Percentiles rank a stretch among this genome's conserved stretches.
Evolutionary conservation across 1,284 basidiomycete genomes (phyloP).

Genomic region (Cutaneotrichosporon spelunceum): DNA sequence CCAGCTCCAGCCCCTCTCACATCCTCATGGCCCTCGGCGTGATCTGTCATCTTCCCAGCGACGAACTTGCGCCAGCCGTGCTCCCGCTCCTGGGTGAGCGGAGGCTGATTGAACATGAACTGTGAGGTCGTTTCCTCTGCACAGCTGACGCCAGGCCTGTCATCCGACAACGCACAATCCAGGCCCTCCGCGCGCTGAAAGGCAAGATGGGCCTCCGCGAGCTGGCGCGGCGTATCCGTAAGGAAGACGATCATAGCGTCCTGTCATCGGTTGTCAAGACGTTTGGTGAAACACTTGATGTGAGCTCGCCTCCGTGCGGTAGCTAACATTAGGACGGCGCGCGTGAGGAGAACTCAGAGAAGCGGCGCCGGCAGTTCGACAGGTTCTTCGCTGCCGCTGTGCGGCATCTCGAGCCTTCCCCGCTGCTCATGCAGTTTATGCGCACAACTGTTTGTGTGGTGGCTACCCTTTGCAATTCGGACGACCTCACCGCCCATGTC

Average conservation of each 20-base stretch:
- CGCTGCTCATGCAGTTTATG: constrained; percentile 9
- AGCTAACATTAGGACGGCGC: constrained; percentile 14
- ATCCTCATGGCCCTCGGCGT: constrained; percentile 40
- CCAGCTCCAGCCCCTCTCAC: constrained; percentile 27
- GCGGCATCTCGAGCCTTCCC: constrained; percentile 13
- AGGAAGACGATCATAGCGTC: constrained; percentile 27
- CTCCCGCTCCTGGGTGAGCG: constrained; percentile 32
- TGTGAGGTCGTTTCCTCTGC: constrained; percentile 21
- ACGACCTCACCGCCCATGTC: not conserved
- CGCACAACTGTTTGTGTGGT: constrained; percentile 11
- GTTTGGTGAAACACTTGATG: constrained; percentile 27
- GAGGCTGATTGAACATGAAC: constrained; percentile 31
- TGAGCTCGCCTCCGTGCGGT: constrained; percentile 5
- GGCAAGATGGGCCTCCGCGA: constrained; percentile 12
- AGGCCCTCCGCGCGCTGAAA: constrained; percentile 31
- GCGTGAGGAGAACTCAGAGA: constrained; percentile 11
- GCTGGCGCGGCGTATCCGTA: constrained; percentile 12
- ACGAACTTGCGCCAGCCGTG: constrained; percentile 45
- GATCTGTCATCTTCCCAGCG: constrained; percentile 37
- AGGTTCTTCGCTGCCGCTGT: constrained; percentile 12
- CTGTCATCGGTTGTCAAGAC: constrained; percentile 23
- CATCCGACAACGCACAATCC: constrained; percentile 33
- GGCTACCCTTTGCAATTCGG: not conserved
- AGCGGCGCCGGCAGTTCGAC: constrained; percentile 19
- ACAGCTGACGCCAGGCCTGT: constrained; percentile 25